Base-by-base conservation (phyloP, 805 yeast species). In the Yarrowia sp. region DNA sequence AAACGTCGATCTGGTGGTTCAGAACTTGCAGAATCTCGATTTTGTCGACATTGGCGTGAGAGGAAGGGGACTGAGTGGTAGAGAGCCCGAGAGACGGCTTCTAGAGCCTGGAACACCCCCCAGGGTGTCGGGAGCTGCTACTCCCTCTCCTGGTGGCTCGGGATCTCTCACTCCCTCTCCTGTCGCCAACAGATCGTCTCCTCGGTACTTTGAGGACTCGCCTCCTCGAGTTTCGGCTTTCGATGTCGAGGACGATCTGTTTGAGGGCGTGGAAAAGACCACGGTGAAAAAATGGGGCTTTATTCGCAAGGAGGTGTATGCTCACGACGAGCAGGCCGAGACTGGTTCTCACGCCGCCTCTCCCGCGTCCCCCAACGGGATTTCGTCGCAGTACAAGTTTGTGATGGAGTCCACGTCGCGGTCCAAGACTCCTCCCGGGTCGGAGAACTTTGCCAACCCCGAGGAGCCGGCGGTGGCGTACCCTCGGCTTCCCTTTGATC, bases 241-340 rank as follows among this genome's bases (percentile, higher is more conserved):
- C 17, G 52, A 63, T n/a, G 56, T 39, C 15, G 58, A 61, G 19
- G 63, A 68, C 34, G 73, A 72, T 52, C 69, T 73, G 17, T 39
- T 61, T 49, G 61, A 39, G 33, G 46, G 50, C 12, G 33, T 24
- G 42, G 43, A 47, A 12, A 40, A 39, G 15, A 19, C 42, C 12
- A 52, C 60, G 9, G 60, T 38, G 14, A 44, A 43, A 40, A 58
- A 43, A 49, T 58, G 49, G 53, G 40, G 68, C 30, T 36, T 49
- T n/a, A 5, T 61, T 8, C 42, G 55, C 15, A 46, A 46, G 14
- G 55, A 61, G 38, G 46, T 61, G 20, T 42, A 42, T n/a, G 30
- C 64, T 12, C 64, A 42, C 15, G 64, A 58, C 17, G 64, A 58
- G 49, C 36, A 19, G 6, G 14, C 7, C 15, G 64, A 42, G 40